Base-by-base conservation (phyloP, 148 eudicot species). In the Cornus controversa region DNA sequence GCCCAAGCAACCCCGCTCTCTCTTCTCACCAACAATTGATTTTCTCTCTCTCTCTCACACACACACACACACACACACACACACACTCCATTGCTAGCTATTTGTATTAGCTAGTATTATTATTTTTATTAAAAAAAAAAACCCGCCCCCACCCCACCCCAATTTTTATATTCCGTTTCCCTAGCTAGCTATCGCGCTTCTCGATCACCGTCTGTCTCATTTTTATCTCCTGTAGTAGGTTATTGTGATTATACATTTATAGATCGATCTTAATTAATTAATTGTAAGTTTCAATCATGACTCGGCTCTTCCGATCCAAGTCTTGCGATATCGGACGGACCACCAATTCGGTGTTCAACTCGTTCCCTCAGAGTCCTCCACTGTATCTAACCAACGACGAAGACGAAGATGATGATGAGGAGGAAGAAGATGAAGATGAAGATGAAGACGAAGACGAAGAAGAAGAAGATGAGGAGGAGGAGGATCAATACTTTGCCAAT, bases 261-360 rank as follows among this genome's bases (percentile, higher is more conserved):
- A 45, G 63, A 10, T 79, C 26, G n/a, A 23, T 75, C 34, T 31
- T 31, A 5, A 3, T 2, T 31, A 31, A 18, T 60, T 25, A 37
- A 26, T n/a, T 67, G 11, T 29, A 63, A 40, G 62, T 64, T 69
- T 34, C 36, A 26, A 90, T 36, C 2, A 36, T 94, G 98, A 87
- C 94, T 53, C 84, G 87, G 26, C 82, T 90, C 3, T 88, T 94
- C 89, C 87, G 93, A 82, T 92, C 97, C 78, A 91, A 87, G 78
- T 92, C 98, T n/a, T 87, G 87, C 74, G 81, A 86, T 25, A 77
- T 83, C 74, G 85, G 75, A 4, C 62, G 70, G 10, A 53, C 75
- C 54, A 16, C 47, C 34, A 71, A 54, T 60, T 74, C 81, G 16
- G 27, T 60, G 77, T 79, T 78, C 37, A 76, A 67, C 60, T 68